Base-by-base conservation (phyloP, 2,329 filamentous ascomycete genomes). In the Neonectria hederae region DNA sequence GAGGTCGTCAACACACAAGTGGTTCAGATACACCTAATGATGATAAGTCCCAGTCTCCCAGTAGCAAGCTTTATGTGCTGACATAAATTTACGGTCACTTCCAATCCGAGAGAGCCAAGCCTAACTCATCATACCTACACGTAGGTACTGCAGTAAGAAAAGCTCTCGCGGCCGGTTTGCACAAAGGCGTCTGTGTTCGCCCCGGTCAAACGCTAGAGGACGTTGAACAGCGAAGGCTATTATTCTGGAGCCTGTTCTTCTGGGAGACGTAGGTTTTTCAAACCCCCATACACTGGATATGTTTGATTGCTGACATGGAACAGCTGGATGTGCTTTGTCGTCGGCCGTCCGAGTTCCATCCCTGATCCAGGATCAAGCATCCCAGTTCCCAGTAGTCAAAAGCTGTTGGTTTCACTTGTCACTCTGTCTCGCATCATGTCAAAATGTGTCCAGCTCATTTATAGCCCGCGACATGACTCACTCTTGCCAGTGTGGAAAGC, bases 1-100 rank as follows among this genome's bases (percentile, higher is more conserved):
- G 81, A 83, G 26, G 77, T 81, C 17, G 81, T 83, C 2, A 83
- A 83, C 46, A 66, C 81, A 14, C 79, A 83, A 55, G 78, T 78
- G 1, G 74, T 83, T 4, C 81, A 83, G 61, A 75, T 82, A 7
- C 76, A 80, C 0, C 66, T 82, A 14, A 71, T 83, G 30, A 82
- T 83, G 79, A 83, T 83, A 80, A 81, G 81, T 67, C 35, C 46
- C 3, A 24, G 54, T n/a, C 21, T 51, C 38, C 24, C 17, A 32
- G 5, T 14, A 21, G 5, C 17, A 21, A 17, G 11, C 10, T 42
- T 30, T 13, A 69, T 67, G 14, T 19, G 48, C 51, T 70, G 28
- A 61, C 54, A 62, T 35, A 5, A 22, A 10, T 59, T 62, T 65
- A 83, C 80, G 79, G 76, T 19, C 79, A 81, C 66, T 82, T 78